These are phyloP conservation scores for Arachnomyces sp. DNA, from an alignment of 2,329 filamentous ascomycete species.

Conservation along the genomic window DNA sequence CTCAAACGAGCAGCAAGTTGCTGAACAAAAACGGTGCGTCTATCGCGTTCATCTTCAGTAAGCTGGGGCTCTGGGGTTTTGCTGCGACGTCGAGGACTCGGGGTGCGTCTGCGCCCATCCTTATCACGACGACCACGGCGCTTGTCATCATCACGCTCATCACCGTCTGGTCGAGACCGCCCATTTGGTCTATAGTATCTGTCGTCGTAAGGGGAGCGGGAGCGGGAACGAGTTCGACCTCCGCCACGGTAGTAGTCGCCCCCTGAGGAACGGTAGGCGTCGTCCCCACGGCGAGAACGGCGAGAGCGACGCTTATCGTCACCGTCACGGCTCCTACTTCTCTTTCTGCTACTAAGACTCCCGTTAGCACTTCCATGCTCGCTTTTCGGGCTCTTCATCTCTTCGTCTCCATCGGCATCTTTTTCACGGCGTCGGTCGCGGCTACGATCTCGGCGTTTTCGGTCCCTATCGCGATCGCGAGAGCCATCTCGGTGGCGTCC, in stretches of 20 bases:
- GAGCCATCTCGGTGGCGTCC: conserved; percentile 53
- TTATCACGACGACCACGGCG: conserved; percentile 46
- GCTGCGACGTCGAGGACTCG: conserved; percentile 33
- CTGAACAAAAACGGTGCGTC: conserved; percentile 95
- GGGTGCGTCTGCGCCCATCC: conserved; percentile 37
- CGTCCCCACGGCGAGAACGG: conserved; percentile 56
- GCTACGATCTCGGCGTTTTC: conserved; percentile 55
- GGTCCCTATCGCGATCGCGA: conserved; percentile 50
- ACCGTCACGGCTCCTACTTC: conserved; percentile 71
- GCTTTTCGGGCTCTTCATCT: conserved; percentile 61
- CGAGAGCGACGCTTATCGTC: conserved; percentile 62
- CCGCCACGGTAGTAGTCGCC: conserved; percentile 66
- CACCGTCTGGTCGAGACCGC: conserved; percentile 40
- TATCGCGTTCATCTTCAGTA: conserved; percentile 92
- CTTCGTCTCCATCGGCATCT: conserved; percentile 51
- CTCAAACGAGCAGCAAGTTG: conserved; percentile 90
- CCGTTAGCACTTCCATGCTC: conserved; percentile 63
- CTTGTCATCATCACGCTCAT: conserved; percentile 41
- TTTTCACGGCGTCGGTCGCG: conserved; percentile 43
- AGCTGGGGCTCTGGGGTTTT: conserved; percentile 60
- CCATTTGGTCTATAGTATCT: conserved; percentile 46
- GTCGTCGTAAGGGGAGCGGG: conserved; percentile 61
- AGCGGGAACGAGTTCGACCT: conserved; percentile 60
- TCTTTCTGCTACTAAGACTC: conserved; percentile 70
- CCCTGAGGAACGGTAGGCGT: conserved; percentile 38